A percentile compares a stretch with the other conserved stretches of the same genome.
Conservation (phyloP, 2,329 filamentous ascomycete species). For the Fusarium liriodendri region DNA sequence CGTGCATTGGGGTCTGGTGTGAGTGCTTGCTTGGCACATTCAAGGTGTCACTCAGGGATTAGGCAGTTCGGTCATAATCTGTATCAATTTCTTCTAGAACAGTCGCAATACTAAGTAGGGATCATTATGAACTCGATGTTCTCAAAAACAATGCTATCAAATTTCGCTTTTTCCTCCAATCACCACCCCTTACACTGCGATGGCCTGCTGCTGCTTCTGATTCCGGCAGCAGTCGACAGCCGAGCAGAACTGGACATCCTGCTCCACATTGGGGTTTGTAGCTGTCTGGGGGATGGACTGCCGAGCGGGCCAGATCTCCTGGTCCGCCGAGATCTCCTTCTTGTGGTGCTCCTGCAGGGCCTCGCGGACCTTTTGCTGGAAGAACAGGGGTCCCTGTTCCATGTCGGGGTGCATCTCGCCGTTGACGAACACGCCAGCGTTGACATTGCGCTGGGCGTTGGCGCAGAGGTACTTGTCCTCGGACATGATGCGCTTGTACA, state of each 20-base stretch:
- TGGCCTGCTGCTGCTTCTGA: slow-evolving; percentile 36
- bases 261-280: slow-evolving; percentile 33
- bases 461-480: slow-evolving; percentile 74
- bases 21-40: not conserved
- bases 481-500: slow-evolving; percentile 72
- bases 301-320: slow-evolving; percentile 65
- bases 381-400: slow-evolving; percentile 69
- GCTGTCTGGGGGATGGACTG: slow-evolving; percentile 48
- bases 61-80: not conserved
- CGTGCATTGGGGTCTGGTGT: not conserved
- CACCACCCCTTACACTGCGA: slow-evolving; percentile 24
- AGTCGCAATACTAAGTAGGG: not conserved
- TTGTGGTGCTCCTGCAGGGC: slow-evolving; percentile 59
- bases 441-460: slow-evolving; percentile 69
- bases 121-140: not conserved
- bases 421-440: slow-evolving; percentile 70
- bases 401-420: slow-evolving; percentile 71
- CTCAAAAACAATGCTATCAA: slow-evolving; percentile 32
- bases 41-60: not conserved
- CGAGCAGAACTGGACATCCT: slow-evolving; percentile 49
- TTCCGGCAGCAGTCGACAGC: slow-evolving; percentile 49
- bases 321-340: slow-evolving; percentile 56
- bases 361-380: slow-evolving; percentile 64
- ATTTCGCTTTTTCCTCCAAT: slow-evolving; percentile 24
- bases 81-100: slow-evolving; percentile 1